Conservation (phyloP, 1,284 basidiomycete genomes). For the Apiotrichum gamsii region DNA sequence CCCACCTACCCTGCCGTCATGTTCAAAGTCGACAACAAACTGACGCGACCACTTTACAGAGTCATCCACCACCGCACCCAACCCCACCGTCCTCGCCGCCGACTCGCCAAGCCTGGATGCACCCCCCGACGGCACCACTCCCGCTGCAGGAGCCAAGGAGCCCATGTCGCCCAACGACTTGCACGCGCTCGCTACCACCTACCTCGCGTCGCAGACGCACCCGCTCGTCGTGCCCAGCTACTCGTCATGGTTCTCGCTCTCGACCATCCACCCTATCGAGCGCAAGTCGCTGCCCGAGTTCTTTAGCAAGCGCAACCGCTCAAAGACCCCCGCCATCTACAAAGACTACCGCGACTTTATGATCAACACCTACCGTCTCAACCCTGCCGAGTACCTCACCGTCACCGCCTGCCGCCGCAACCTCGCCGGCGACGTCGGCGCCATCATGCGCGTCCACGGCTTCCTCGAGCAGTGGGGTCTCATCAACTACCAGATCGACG, state of each 20-base stretch:
- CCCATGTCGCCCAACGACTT: constrained; percentile 39
- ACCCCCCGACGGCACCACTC: constrained; percentile 17
- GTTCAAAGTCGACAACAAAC: too few species aligned
- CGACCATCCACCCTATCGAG: constrained; percentile 87
- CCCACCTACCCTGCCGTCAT: too few species aligned
- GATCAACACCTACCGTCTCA: constrained; percentile 94
- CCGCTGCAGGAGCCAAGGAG: constrained; percentile 20
- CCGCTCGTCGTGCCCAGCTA: constrained; percentile 96
- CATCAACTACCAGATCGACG: constrained; percentile 98
- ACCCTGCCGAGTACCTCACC: constrained; percentile 93
- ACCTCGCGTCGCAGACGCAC: constrained; percentile 94
- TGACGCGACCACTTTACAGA: constrained; percentile 18
- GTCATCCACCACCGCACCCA: constrained; percentile 21
- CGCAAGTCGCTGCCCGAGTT: constrained; percentile 91
- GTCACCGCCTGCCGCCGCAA: constrained; percentile 95
- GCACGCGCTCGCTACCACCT: constrained; percentile 51
- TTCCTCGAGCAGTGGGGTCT: constrained; percentile 99
- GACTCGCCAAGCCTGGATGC: constrained; percentile 12
- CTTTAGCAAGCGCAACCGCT: constrained; percentile 91
- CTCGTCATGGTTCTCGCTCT: constrained; percentile 96
- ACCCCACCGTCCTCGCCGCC: constrained; percentile 3
- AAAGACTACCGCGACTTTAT: constrained; percentile 99
- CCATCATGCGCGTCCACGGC: constrained; percentile 97
- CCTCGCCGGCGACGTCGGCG: constrained; percentile 95
- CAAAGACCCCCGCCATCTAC: constrained; percentile 94